phyloP scores from a whole-genome alignment of 805 yeast genomes.

The Saturnispora zaruensis region DNA sequence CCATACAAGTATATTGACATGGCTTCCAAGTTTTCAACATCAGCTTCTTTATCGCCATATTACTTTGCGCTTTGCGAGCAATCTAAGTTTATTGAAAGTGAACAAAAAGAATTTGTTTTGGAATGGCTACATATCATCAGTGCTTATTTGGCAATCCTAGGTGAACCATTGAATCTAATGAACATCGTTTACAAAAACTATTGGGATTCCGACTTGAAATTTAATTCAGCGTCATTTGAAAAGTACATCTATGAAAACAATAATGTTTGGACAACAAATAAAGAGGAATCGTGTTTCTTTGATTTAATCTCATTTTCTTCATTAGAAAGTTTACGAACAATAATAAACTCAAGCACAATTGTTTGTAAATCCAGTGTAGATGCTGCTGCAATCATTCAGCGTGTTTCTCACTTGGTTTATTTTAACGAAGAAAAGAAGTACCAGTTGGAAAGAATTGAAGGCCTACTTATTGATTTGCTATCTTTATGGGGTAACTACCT shows the following conservation, averaged over 20 bases:
- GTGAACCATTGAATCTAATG: conserved; percentile 42
- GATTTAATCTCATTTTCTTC: conserved; percentile 30
- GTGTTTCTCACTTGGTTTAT: conserved; percentile 28
- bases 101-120: conserved; percentile 17
- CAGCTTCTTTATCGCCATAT: conserved; percentile 40
- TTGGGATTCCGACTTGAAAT: conserved; percentile 11
- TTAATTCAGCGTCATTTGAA: conserved; percentile 12
- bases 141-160: conserved; percentile 42
- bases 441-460: conserved; percentile 18
- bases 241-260: neutral
- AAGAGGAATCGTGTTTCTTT: conserved; percentile 23
- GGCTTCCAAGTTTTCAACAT: conserved; percentile 19
- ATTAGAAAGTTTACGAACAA: conserved; percentile 19
- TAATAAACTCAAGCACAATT: conserved; percentile 20
- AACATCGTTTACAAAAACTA: conserved; percentile 12
- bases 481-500: conserved; percentile 39
- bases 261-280: conserved; percentile 6
- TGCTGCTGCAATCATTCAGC: conserved; percentile 35
- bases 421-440: conserved; percentile 17
- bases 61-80: conserved; percentile 59
- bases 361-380: conserved; percentile 41
- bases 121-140: conserved; percentile 46
- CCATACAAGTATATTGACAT: conserved; percentile 82
- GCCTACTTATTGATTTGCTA: conserved; percentile 30
- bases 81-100: conserved; percentile 42